These are phyloP conservation scores for Irpex lacteus DNA, from an alignment of 1,284 basidiomycete genomes.

Conservation along the genomic window DNA sequence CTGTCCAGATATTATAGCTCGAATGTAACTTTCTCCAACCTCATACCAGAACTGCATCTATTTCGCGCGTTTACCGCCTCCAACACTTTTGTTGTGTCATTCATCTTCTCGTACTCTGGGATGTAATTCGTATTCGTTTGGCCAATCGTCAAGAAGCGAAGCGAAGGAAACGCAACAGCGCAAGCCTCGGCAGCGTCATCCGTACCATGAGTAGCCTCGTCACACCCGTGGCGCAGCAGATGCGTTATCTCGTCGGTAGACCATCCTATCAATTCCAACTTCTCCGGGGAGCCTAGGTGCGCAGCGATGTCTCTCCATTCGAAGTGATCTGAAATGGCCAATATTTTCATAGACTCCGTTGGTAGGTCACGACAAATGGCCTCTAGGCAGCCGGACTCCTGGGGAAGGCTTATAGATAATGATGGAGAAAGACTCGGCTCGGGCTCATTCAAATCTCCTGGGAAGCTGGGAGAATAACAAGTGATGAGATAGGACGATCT, in stretches of 20 bases:
- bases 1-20: neutral
- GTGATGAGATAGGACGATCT: neutral
- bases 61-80: neutral
- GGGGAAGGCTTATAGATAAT: neutral
- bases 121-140: neutral
- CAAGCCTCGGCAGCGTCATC: neutral
- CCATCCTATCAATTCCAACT: neutral
- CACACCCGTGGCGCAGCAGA: neutral
- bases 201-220: neutral
- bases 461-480: neutral
- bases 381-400: neutral
- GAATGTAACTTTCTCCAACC: neutral
- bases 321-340: neutral
- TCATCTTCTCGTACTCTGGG: neutral
- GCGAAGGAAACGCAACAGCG: neutral
- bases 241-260: neutral
- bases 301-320: neutral
- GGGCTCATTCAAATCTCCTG: neutral
- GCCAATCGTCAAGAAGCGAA: neutral
- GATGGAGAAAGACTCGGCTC: neutral
- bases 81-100: neutral
- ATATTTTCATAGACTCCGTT: neutral
- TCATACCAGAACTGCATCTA: neutral
- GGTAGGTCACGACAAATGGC: neutral
- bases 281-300: neutral